These are phyloP conservation scores for Syzygium malaccense DNA, from an alignment of 441 rosid genomes.

Conservation along the genomic window DNA sequence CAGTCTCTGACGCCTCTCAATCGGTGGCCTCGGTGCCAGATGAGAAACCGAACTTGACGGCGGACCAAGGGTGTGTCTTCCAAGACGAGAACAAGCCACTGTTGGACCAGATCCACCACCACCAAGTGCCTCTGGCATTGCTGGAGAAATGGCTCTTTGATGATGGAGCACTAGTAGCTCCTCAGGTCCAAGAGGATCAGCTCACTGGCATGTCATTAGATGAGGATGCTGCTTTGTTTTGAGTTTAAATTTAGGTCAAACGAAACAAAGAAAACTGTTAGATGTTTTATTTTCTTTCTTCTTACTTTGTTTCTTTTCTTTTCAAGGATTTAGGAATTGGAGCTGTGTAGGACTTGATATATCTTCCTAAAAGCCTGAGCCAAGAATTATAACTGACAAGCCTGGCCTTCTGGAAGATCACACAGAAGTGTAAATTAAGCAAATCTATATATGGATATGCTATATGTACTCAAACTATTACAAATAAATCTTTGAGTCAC, in stretches of 20 bases:
- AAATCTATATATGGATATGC: not conserved
- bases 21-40: constrained; percentile 30
- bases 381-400: not conserved
- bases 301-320: not conserved
- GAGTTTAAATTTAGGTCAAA: not conserved
- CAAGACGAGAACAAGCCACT: constrained; percentile 40
- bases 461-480: not conserved
- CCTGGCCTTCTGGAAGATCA: not conserved
- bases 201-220: constrained; percentile 38
- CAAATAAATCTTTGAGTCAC: not conserved
- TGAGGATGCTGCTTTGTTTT: constrained; percentile 31
- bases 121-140: constrained; percentile 48
- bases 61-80: constrained; percentile 22
- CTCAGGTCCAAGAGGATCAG: constrained; percentile 36
- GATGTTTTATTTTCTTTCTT: not conserved
- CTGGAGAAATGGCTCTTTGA: constrained; percentile 92
- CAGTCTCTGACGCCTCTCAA: constrained; percentile 26
- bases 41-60: constrained; percentile 24
- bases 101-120: not conserved
- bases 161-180: constrained; percentile 24
- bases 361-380: not conserved
- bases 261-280: not conserved
- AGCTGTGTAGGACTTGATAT: not conserved
- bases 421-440: constrained; percentile 23
- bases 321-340: not conserved